Evolutionary conservation across 2,329 filamentous ascomycete species (phyloP).

Genomic region (Colletotrichum sp.): DNA sequence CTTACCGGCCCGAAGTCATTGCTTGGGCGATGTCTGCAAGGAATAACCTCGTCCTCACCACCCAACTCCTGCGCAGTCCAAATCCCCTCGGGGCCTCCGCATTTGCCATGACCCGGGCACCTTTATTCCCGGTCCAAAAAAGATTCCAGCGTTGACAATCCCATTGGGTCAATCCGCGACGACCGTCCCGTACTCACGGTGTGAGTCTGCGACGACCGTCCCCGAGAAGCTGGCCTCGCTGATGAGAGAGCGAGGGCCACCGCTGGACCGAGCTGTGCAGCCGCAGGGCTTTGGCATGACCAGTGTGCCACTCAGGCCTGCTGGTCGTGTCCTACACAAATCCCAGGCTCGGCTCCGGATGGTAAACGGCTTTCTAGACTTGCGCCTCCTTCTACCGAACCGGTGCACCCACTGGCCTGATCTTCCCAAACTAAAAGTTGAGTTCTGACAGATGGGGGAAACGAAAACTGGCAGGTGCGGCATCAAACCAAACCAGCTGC

Average conservation of each 20-base stretch:
- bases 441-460: constrained; percentile 8
- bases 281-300: background rate
- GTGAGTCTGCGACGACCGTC: background rate
- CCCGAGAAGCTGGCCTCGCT: background rate
- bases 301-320: background rate
- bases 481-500: background rate
- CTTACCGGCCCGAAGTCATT: constrained; percentile 7
- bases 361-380: background rate
- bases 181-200: background rate
- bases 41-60: background rate
- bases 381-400: background rate
- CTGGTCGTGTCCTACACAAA: background rate
- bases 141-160: background rate
- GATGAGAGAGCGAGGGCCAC: background rate
- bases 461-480: background rate
- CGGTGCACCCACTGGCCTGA: constrained; percentile 2
- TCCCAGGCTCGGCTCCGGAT: constrained; percentile 2
- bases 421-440: background rate
- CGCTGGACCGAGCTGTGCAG: constrained; percentile 14
- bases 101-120: background rate
- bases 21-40: background rate
- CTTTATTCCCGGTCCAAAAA: background rate
- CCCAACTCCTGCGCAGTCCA: background rate
- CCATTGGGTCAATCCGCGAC: background rate
- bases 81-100: background rate